Base-by-base conservation (phyloP, 768 basidiomycete genomes). In the Mycena floridula region DNA sequence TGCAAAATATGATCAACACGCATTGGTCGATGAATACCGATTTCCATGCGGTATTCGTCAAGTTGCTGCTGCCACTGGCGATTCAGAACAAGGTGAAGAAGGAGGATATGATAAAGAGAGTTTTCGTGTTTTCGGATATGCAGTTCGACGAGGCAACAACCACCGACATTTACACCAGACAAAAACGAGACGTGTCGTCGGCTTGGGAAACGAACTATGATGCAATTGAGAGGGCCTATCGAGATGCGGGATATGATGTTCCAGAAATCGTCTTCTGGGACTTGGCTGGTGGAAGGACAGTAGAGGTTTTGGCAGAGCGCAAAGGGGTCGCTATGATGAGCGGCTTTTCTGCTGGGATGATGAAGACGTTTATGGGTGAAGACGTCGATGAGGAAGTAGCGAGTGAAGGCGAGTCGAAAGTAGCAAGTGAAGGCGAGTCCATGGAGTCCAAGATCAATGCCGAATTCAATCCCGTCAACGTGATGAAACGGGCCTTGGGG, bases 71-170 rank as follows among this genome's bases (percentile, higher is more conserved):
- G 15, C 78, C 79, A 0, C 71, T 80, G 7, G 84, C 84, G 6
- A 53, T 76, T 46, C 53, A 67, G 56, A 62, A 82, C 51, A 66
- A 76, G 0, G 62, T 89, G n/a, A 65, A 67, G 41, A 73, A 69
- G 45, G 82, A 82, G 42, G 76, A 86, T 38, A 86, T 88, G 84
- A 73, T 88, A 63, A 80, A 83, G 64, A 74, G 81, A 4, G 62
- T 88, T 0, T 87, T 89, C 55, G 70, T 88, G 35, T 88, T 89
- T 58, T 76, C 77, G 3, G 84, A 88, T 55, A 87, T 88, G 85
- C 85, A 86, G 61, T 88, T 88, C 50, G 81, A 87, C 54, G 41
- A 48, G n/a, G 55, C 60, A 24, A 44, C 37, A 13, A 27, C 45
- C 26, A 37, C 16, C 8, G n/a, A n/a, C n/a, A n/a, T n/a, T n/a